phyloP scores from a whole-genome alignment of 805 yeast genomes.

The Yarrowia phangngaensis region DNA sequence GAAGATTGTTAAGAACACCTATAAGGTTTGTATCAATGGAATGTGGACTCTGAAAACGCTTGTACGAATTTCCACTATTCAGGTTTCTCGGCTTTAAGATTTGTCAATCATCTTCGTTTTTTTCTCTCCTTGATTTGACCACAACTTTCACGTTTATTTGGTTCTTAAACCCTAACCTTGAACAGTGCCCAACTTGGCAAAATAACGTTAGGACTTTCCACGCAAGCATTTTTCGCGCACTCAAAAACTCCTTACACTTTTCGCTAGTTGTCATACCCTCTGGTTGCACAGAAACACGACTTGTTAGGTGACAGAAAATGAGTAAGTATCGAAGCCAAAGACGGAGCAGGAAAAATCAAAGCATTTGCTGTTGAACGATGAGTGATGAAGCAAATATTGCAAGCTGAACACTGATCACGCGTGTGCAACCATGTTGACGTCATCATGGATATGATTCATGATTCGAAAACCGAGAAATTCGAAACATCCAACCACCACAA shows the following conservation, averaged over 20 bases:
- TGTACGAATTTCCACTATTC: too few relatives aligned
- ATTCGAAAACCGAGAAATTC: background rate
- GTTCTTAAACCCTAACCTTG: conserved; percentile 20
- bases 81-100: too few relatives aligned
- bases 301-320: conserved; percentile 23
- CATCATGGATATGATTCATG: too few relatives aligned
- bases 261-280: conserved; percentile 26
- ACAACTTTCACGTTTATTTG: conserved; percentile 12
- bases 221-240: conserved; percentile 5
- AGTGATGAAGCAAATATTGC: too few relatives aligned
- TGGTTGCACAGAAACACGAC: conserved; percentile 20
- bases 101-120: background rate
- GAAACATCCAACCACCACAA: too few relatives aligned
- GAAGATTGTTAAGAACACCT: too few relatives aligned
- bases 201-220: conserved; percentile 14
- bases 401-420: too few relatives aligned
- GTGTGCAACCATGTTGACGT: too few relatives aligned
- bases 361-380: too few relatives aligned
- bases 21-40: conserved; percentile 17
- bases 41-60: too few relatives aligned
- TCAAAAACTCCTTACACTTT: conserved; percentile 22
- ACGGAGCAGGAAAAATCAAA: too few relatives aligned
- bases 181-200: conserved; percentile 20
- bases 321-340: conserved; percentile 6
- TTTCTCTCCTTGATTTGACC: background rate